phyloP scores from a whole-genome alignment of 345 rosid species.

The Lepidium sativum region DNA sequence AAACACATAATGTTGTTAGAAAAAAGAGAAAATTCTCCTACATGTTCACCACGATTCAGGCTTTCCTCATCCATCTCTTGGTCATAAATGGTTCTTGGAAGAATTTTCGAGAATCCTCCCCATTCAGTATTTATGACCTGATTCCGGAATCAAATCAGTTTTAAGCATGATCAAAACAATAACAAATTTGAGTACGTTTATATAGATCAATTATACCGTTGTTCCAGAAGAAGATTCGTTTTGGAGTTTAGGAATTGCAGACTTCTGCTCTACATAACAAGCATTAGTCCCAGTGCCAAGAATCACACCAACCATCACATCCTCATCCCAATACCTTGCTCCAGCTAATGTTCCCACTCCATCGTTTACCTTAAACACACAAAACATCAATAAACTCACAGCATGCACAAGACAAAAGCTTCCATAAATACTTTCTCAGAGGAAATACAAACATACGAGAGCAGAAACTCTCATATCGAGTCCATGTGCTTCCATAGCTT shows the following conservation, averaged over 20 bases:
- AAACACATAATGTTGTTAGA: not conserved
- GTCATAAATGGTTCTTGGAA: constrained; percentile 62
- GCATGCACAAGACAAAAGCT: not conserved
- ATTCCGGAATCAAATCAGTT: not conserved
- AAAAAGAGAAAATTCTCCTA: constrained; percentile 11
- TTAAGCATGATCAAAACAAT: not conserved
- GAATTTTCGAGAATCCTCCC: constrained; percentile 76
- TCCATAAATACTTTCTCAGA: not conserved
- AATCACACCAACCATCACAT: constrained; percentile 84
- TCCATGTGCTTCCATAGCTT: constrained; percentile 63
- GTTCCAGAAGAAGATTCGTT: constrained; percentile 34
- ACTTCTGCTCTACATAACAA: constrained; percentile 67
- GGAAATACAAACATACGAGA: constrained; percentile 35
- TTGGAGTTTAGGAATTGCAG: constrained; percentile 56
- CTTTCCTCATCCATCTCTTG: constrained; percentile 68
- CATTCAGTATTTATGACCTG: constrained; percentile 83
- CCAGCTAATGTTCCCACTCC: constrained; percentile 76
- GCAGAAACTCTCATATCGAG: constrained; percentile 77
- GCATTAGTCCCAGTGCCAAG: constrained; percentile 93
- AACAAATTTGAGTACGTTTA: not conserved
- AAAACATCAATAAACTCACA: not conserved
- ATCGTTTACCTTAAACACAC: constrained; percentile 58
- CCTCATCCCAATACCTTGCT: constrained; percentile 74
- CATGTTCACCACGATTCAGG: constrained; percentile 86
- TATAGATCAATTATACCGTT: constrained; percentile 34